Evolutionary conservation across 768 basidiomycete genomes (phyloP).

Genomic region (Pisolithus marmoratus): DNA sequence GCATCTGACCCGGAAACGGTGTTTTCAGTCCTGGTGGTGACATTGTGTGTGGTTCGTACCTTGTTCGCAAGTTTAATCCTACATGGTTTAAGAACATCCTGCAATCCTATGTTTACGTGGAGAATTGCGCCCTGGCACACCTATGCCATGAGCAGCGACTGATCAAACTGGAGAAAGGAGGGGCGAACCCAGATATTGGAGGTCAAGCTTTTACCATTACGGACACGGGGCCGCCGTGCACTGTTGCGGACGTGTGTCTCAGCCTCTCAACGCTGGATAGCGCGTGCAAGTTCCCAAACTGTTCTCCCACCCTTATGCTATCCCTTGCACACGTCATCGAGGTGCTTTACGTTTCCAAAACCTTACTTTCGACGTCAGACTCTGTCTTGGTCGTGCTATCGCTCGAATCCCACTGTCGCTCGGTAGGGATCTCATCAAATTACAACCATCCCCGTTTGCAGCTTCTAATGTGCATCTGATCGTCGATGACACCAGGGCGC

Average conservation of each 20-base stretch:
- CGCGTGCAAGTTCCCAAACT: constrained; percentile 45
- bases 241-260: constrained; percentile 58
- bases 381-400: constrained; percentile 27
- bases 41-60: constrained; percentile 59
- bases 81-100: constrained; percentile 56
- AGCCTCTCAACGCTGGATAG: constrained; percentile 51
- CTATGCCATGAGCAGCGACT: constrained; percentile 69
- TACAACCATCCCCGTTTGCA: constrained; percentile 56
- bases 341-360: too few species aligned
- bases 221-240: constrained; percentile 58
- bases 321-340: too few species aligned
- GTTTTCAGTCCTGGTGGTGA: constrained; percentile 77
- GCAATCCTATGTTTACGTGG: constrained; percentile 69
- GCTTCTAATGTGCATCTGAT: constrained; percentile 51
- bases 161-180: constrained; percentile 42
- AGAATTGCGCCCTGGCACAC: constrained; percentile 63
- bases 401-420: constrained; percentile 38
- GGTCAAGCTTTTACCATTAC: constrained; percentile 65
- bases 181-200: constrained; percentile 56
- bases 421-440: constrained; percentile 42
- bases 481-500: constrained; percentile 60
- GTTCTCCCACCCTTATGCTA: constrained; percentile 63
- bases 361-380: constrained; percentile 33
- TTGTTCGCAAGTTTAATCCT: constrained; percentile 53
- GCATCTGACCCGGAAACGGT: too few species aligned